Percentiles rank a stretch among this genome's conserved stretches.
Conservation (phyloP, 371 early-diverging fungal species). For the Lichtheimia hyalospora region DNA sequence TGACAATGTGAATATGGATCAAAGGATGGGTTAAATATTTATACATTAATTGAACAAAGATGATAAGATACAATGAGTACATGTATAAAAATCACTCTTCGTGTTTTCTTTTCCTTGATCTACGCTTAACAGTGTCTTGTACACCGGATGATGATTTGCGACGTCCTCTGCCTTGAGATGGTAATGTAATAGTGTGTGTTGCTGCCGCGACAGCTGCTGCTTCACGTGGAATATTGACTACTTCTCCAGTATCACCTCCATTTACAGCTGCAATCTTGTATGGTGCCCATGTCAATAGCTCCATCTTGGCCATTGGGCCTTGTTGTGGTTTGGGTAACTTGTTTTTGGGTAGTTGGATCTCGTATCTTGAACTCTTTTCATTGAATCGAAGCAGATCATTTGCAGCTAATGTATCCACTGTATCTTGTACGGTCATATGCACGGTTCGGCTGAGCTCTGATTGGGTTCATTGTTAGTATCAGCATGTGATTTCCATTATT, state of each 20-base stretch:
- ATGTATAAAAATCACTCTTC: too few species aligned
- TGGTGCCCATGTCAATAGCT: conserved; percentile 18
- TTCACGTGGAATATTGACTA: conserved; percentile 17
- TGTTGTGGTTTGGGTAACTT: background rate
- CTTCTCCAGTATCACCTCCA: conserved; percentile 6
- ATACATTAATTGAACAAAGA: too few species aligned
- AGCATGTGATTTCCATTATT: background rate
- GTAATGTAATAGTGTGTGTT: background rate
- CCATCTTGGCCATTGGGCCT: conserved; percentile 8
- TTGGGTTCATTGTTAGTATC: background rate
- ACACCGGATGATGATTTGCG: too few species aligned
- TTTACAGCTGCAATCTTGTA: conserved; percentile 7
- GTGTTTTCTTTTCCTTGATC: too few species aligned
- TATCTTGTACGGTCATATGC: conserved; percentile 72
- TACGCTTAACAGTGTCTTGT: too few species aligned
- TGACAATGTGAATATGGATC: too few species aligned
- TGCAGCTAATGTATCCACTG: conserved; percentile 68
- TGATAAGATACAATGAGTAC: too few species aligned
- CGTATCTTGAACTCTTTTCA: background rate
- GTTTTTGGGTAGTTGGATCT: background rate
- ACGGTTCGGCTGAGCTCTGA: conserved; percentile 62
- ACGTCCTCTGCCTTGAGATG: too few species aligned
- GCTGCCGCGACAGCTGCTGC: conserved; percentile 6
- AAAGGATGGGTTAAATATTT: too few species aligned
- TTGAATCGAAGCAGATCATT: conserved; percentile 46